Evolutionary conservation across 176 grass and related monocot species (phyloP).

Genomic region (Hordeum vulgare): DNA sequence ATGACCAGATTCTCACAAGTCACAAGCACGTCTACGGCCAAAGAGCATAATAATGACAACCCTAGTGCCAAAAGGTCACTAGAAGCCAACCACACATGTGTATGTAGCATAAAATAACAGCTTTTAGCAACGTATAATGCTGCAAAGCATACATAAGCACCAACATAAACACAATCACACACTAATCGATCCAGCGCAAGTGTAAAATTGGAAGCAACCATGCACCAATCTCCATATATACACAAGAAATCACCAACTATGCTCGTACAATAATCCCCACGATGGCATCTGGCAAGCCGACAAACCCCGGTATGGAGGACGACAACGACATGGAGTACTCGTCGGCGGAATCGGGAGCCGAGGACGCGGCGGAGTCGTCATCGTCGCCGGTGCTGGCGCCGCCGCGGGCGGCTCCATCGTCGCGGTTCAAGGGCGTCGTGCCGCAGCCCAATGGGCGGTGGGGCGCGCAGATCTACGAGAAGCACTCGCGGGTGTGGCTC

Average conservation of each 20-base stretch:
- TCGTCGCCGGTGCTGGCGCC: no score
- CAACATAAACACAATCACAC: background rate
- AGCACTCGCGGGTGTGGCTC: constrained; percentile 76
- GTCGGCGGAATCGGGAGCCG: background rate
- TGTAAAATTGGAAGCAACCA: background rate
- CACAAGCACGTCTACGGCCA: background rate
- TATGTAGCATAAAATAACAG: constrained; percentile 16
- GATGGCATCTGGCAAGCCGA: background rate
- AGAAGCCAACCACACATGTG: background rate
- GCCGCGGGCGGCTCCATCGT: constrained; percentile 18
- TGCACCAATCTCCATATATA: background rate
- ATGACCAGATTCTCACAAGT: background rate
- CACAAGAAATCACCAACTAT: background rate
- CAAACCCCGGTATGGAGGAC: background rate
- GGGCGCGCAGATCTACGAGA: constrained; percentile 89
- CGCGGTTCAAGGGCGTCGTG: constrained; percentile 78
- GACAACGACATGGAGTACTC: background rate
- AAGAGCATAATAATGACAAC: background rate
- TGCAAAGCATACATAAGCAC: background rate
- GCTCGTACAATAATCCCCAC: background rate
- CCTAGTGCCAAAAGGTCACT: background rate
- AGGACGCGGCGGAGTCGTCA: background rate
- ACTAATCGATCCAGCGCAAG: background rate
- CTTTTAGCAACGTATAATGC: background rate
- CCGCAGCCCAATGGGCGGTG: constrained; percentile 77